Evolutionary conservation across 345 rosid genomes (phyloP), one percentile per base, ranked within the genome.

Genomic region (Populus pruinosa): DNA sequence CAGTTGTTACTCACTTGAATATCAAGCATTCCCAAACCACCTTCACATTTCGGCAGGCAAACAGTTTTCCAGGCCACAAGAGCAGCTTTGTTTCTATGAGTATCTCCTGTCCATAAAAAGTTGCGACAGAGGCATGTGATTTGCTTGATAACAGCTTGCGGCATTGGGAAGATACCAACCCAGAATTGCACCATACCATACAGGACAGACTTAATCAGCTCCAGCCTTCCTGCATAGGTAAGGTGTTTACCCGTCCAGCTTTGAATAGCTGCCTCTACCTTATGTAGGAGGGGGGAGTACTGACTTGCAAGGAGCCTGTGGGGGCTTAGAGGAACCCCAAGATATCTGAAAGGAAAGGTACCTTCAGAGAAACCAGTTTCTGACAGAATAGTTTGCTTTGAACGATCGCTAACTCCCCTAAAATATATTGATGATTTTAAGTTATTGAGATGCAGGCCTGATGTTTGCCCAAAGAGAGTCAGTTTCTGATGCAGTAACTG

Each of bases 401-500:
- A 0, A 31, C 12, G 2, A 0, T 8, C 44, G 8, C 2, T 12
- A 8, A 41, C 44, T 8, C 44, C 44, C 8, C 44, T 12, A 41
- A 41, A 8, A 41, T 41, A 41, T 8, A 41, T 41, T 41, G 12
- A 41, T 41, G 44, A 41, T 41, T 41, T 41, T 8, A 0, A 41
- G 10, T 0, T 41, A 41, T 8, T 41, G 8, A 41, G 8, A 8
- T 41, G 2, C 2, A 41, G 0, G 44, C 44, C 12, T 1, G 12
- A 41, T 41, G 44, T 41, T 41, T 41, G 44, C 44, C 44, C 2
- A 8, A 41, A 41, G 44, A 41, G 44, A 2, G 8, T 0, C 12
- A 44, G 0, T 4, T 12, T 0, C 12, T 44, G 0, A 4, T 12
- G 4, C 0, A 44, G 0, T 0, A 11, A 2, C 2, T 0, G 3